Conservation (phyloP, 208 protist species). For the Acanthamoeba rhysodes region DNA sequence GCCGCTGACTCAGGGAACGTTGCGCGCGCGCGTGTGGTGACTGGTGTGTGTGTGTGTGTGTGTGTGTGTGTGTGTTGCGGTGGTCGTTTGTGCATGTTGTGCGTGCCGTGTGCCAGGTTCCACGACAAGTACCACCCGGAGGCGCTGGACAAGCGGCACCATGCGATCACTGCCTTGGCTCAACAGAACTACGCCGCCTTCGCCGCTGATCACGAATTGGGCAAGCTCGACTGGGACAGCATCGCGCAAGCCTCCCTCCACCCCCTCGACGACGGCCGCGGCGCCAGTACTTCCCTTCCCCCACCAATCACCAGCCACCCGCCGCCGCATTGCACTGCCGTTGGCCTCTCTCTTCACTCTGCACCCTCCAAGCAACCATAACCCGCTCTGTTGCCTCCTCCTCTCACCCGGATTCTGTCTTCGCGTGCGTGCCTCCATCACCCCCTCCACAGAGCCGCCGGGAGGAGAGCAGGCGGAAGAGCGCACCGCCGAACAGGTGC, state of each 20-base stretch:
- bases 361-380: no score
- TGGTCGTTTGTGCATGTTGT: neutral
- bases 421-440: no score
- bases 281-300: no score
- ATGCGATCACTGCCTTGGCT: neutral
- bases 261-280: neutral
- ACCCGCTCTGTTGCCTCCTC: no score
- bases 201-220: neutral
- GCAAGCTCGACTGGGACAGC: constrained; percentile 35
- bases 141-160: constrained; percentile 36
- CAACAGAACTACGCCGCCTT: constrained; percentile 52
- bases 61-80: neutral
- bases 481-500: neutral
- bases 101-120: neutral
- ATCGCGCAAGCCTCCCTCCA: neutral
- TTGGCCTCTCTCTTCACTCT: no score
- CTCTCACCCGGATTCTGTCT: no score
- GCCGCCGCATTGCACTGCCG: no score
- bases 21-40: neutral
- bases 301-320: no score
- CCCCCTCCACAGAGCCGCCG: no score
- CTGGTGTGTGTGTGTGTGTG: neutral
- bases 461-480: no score
- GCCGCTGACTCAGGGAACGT: neutral
- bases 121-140: constrained; percentile 68